phyloP scores from a whole-genome alignment of 2,329 filamentous ascomycete species.

The Colletotrichum chlorophyti region DNA sequence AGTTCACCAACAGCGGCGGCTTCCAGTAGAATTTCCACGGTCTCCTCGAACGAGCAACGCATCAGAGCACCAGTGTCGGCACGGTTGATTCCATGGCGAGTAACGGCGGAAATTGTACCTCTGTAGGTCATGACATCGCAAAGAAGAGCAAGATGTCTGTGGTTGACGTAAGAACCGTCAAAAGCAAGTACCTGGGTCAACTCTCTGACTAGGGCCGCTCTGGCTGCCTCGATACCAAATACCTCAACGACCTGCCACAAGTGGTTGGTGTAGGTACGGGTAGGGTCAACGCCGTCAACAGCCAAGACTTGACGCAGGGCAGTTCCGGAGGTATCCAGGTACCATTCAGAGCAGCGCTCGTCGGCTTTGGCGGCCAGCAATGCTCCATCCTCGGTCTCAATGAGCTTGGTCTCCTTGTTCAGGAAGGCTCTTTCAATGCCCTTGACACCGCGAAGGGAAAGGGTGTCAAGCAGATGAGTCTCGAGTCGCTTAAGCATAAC shows the following conservation, averaged over 20 bases:
- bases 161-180: conserved; percentile 99
- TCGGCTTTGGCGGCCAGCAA: conserved; percentile 78
- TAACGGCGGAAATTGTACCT: conserved; percentile 93
- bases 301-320: conserved; percentile 83
- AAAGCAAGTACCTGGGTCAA: conserved; percentile 94
- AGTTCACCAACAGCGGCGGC: conserved; percentile 94
- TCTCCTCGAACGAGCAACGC: conserved; percentile 99
- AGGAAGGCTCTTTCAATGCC: conserved; percentile 94
- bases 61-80: conserved; percentile 97
- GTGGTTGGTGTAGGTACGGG: conserved; percentile 90
- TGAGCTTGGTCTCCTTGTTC: conserved; percentile 77
- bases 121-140: conserved; percentile 98
- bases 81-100: conserved; percentile 97
- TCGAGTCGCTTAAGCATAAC: conserved; percentile 92
- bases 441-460: conserved; percentile 88
- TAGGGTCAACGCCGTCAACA: conserved; percentile 86
- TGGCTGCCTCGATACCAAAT: conserved; percentile 94
- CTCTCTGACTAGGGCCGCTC: conserved; percentile 85
- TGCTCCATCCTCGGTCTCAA: conserved; percentile 73
- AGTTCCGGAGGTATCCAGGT: conserved; percentile 92
- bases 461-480: conserved; percentile 86
- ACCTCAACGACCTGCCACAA: conserved; percentile 94
- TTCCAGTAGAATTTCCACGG: conserved; percentile 96
- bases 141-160: conserved; percentile 92
- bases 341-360: conserved; percentile 86